These are phyloP conservation scores for Rhododendron ferrugineum DNA, from an alignment of 148 eudicot species.

Conservation along the genomic window DNA sequence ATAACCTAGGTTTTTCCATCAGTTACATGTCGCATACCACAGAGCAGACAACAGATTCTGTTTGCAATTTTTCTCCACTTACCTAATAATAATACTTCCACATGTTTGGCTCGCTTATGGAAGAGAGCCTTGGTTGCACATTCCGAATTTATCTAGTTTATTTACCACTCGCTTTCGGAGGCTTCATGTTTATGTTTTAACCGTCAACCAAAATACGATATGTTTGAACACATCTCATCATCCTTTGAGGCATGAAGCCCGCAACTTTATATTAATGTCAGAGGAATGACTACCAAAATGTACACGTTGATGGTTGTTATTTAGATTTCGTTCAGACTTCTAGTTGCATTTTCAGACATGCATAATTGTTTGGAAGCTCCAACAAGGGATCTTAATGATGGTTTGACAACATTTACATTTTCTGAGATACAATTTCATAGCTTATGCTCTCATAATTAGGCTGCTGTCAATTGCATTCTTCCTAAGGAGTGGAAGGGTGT, in stretches of 20 bases:
- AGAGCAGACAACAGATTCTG: background rate
- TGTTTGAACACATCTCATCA: background rate
- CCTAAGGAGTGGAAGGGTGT: conserved; percentile 82
- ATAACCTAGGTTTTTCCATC: background rate
- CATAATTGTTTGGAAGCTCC: background rate
- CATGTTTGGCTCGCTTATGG: background rate
- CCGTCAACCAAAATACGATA: background rate
- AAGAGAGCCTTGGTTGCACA: background rate
- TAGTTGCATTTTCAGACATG: background rate
- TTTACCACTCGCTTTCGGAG: background rate
- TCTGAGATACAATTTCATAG: background rate
- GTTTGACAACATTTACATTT: background rate
- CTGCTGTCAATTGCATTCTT: conserved; percentile 64
- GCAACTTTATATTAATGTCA: background rate
- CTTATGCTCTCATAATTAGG: conserved; percentile 30
- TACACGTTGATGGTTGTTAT: background rate
- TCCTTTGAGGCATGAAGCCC: background rate
- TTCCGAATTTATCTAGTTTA: background rate
- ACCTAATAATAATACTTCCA: background rate
- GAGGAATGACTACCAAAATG: background rate
- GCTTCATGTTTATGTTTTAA: background rate
- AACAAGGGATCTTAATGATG: background rate
- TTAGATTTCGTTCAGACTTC: background rate
- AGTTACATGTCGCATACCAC: background rate
- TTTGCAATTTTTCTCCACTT: background rate